A percentile compares a stretch with the other conserved stretches of the same genome.
phyloP scores from a whole-genome alignment of 768 basidiomycete genomes.

The Astraeus odoratus region DNA sequence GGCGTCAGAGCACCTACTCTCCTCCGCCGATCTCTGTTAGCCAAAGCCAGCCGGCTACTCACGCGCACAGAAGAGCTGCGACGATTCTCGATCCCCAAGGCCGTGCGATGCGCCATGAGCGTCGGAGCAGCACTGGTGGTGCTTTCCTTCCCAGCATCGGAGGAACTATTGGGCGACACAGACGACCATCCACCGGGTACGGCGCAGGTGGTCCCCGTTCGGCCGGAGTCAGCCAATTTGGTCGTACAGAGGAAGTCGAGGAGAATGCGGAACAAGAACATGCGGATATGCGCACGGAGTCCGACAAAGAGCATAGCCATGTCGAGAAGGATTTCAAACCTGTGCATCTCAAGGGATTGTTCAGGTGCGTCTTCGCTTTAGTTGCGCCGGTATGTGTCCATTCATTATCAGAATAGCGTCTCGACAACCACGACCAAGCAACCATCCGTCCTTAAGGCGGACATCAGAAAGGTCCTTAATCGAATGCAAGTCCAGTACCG shows the following conservation, averaged over 20 bases:
- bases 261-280: conserved; percentile 38
- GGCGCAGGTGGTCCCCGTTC: conserved; percentile 26
- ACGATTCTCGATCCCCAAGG: conserved; percentile 69
- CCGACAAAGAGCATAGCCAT: conserved; percentile 40
- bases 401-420: conserved; percentile 46
- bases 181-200: conserved; percentile 67
- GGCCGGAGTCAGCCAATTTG: conserved; percentile 41
- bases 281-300: conserved; percentile 33
- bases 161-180: conserved; percentile 59
- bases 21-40: conserved; percentile 33
- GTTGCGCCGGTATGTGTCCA: conserved; percentile 3
- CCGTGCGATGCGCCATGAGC: conserved; percentile 56
- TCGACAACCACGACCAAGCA: conserved; percentile 92
- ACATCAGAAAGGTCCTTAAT: conserved; percentile 82
- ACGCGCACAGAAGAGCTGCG: conserved; percentile 65
- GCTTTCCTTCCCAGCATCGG: conserved; percentile 40
- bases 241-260: conserved; percentile 41
- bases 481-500: conserved; percentile 95
- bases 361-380: conserved; percentile 50
- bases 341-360: conserved; percentile 91
- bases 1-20: conserved; percentile 18
- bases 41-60: conserved; percentile 51
- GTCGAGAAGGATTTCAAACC: conserved; percentile 82
- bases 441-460: conserved; percentile 70
- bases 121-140: conserved; percentile 72